Conservation (phyloP, 129 eudicot genomes). For the Saposhnikovia divaricata region DNA sequence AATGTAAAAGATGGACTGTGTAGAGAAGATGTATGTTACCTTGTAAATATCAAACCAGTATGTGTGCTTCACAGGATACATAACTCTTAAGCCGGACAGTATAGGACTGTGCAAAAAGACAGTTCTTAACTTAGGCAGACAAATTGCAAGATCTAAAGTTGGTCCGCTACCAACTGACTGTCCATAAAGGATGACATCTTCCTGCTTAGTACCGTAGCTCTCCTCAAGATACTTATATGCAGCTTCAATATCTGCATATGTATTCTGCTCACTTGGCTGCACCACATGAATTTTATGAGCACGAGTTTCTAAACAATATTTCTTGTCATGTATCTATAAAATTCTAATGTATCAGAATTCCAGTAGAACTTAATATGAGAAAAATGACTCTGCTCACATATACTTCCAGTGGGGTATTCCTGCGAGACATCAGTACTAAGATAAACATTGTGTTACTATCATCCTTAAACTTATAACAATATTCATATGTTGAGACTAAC, state of each 20-base stretch:
- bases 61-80: constrained; percentile 78
- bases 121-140: constrained; percentile 69
- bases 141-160: constrained; percentile 77
- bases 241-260: constrained; percentile 96
- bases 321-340: constrained; percentile 10
- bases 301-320: constrained; percentile 8
- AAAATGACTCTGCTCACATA: no score
- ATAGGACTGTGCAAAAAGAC: constrained; percentile 90
- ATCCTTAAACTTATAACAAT: no score
- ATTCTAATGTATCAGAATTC: no score
- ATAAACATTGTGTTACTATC: no score
- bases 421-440: no score
- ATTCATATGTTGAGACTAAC: no score
- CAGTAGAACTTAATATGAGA: no score
- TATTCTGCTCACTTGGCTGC: constrained; percentile 95
- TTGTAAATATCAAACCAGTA: constrained; percentile 94
- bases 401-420: no score
- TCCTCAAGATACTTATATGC: constrained; percentile 84
- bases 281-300: constrained; percentile 29
- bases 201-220: constrained; percentile 76
- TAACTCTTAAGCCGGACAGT: constrained; percentile 85
- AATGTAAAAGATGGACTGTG: neutral
- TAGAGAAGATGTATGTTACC: constrained; percentile 30
- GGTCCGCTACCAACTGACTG: constrained; percentile 99
- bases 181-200: constrained; percentile 77